Conservation (phyloP, 2,329 filamentous ascomycete genomes). For the Beauveria scarabaeidicola region DNA sequence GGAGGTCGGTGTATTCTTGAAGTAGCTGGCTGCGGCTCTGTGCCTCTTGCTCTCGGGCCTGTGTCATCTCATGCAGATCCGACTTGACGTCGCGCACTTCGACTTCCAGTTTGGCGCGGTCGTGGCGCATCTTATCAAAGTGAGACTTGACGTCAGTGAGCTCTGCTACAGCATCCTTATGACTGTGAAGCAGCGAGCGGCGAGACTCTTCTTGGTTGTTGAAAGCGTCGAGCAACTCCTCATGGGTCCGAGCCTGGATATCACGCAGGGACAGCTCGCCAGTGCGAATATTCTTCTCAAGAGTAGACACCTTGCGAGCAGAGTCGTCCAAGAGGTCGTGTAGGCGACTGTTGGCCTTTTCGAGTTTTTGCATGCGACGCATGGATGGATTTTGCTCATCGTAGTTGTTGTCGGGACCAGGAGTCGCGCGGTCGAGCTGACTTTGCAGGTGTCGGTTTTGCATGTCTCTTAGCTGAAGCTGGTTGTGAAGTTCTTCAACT, state of each 20-base stretch:
- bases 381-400: slow-evolving; percentile 76
- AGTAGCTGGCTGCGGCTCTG: slow-evolving; percentile 82
- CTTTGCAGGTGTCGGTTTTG: slow-evolving; percentile 87
- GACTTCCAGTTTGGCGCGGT: slow-evolving; percentile 70
- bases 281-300: slow-evolving; percentile 79
- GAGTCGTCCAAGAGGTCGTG: slow-evolving; percentile 96
- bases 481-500: slow-evolving; percentile 85
- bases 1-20: slow-evolving; percentile 86
- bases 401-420: slow-evolving; percentile 49
- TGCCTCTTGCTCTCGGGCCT: slow-evolving; percentile 76
- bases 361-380: slow-evolving; percentile 79
- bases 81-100: slow-evolving; percentile 77
- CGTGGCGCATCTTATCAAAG: slow-evolving; percentile 78
- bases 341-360: slow-evolving; percentile 81
- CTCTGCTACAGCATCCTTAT: slow-evolving; percentile 79
- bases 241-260: slow-evolving; percentile 85
- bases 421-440: slow-evolving; percentile 65
- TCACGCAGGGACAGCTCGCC: slow-evolving; percentile 85
- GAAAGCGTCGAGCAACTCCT: slow-evolving; percentile 86
- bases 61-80: slow-evolving; percentile 72
- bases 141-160: slow-evolving; percentile 78
- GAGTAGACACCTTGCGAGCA: slow-evolving; percentile 76
- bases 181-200: slow-evolving; percentile 68
- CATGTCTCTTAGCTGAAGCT: slow-evolving; percentile 90
- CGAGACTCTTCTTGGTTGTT: slow-evolving; percentile 89